Conservation (phyloP, 495 filamentous ascomycete species). For the Oidiodendron maius region DNA sequence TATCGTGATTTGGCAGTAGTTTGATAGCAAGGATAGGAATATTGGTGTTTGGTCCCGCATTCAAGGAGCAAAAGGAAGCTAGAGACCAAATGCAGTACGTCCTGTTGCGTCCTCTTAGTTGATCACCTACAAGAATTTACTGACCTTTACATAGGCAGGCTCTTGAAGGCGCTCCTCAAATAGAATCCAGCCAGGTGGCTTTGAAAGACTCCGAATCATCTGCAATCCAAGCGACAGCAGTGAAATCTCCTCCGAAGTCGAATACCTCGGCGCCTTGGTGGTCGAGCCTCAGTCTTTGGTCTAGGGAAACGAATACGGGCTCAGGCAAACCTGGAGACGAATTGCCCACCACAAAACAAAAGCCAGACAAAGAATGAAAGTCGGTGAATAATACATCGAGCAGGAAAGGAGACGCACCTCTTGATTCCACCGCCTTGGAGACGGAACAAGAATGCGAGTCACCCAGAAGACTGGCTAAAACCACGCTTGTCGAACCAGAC, state of each 20-base stretch:
- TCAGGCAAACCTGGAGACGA: background rate
- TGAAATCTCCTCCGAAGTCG: slow-evolving; percentile 6
- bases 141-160: slow-evolving; percentile 5
- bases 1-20: background rate
- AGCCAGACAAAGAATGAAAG: background rate
- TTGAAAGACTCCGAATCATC: slow-evolving; percentile 4
- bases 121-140: background rate
- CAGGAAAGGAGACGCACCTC: background rate
- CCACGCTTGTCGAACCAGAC: too few species aligned
- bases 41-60: slow-evolving; percentile 34
- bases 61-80: slow-evolving; percentile 29
- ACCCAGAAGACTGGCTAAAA: too few species aligned
- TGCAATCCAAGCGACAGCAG: slow-evolving; percentile 6
- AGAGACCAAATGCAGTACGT: slow-evolving; percentile 12
- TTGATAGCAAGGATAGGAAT: slow-evolving; percentile 26
- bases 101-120: background rate
- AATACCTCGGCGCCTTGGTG: slow-evolving; percentile 12
- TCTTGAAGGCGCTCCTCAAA: slow-evolving; percentile 2
- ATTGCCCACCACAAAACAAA: background rate
- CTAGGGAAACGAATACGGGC: background rate
- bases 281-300: slow-evolving; percentile 13
- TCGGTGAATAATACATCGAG: background rate
- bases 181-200: background rate
- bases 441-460: too few species aligned
- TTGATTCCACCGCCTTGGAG: too few species aligned